Percentiles rank a stretch among this genome's conserved stretches.
Conservation (phyloP, 805 yeast genomes). For the Wickerhamomyces canadensis region DNA sequence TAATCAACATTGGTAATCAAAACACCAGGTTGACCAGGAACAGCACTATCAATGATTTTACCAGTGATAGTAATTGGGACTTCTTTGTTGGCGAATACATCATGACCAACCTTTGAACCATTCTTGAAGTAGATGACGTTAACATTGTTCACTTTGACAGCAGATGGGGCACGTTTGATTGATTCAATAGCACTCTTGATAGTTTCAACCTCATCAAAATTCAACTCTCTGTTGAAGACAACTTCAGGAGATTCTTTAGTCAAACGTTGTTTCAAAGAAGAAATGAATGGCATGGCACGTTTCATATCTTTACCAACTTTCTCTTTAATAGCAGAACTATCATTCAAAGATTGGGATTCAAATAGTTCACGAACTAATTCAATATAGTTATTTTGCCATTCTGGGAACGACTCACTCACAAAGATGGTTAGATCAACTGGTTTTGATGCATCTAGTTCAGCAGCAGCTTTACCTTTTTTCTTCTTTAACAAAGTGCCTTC, state of each 20-base stretch:
- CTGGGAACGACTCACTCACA: constrained; percentile 81
- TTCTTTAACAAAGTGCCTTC: constrained; percentile 81
- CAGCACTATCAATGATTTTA: constrained; percentile 74
- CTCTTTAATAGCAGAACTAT: constrained; percentile 57
- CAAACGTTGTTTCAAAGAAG: constrained; percentile 77
- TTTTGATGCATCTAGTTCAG: constrained; percentile 67
- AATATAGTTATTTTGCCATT: constrained; percentile 81
- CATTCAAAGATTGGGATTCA: constrained; percentile 56
- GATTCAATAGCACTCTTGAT: constrained; percentile 50
- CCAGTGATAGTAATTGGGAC: constrained; percentile 56
- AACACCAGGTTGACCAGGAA: constrained; percentile 93
- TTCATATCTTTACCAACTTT: constrained; percentile 86
- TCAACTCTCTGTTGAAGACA: constrained; percentile 86
- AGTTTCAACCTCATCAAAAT: constrained; percentile 71
- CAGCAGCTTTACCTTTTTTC: constrained; percentile 71
- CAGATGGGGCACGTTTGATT: constrained; percentile 61
- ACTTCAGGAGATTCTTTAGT: constrained; percentile 60
- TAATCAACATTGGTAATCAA: constrained; percentile 52
- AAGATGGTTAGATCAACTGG: constrained; percentile 72
- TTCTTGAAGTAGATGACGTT: constrained; percentile 57
- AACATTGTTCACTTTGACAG: constrained; percentile 47
- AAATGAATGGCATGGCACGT: constrained; percentile 97
- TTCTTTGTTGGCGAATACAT: constrained; percentile 62
- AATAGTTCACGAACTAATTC: constrained; percentile 75
- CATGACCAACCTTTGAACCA: constrained; percentile 58